phyloP scores from a whole-genome alignment of 257 asterid species.

The Paraleonurus japonicus region DNA sequence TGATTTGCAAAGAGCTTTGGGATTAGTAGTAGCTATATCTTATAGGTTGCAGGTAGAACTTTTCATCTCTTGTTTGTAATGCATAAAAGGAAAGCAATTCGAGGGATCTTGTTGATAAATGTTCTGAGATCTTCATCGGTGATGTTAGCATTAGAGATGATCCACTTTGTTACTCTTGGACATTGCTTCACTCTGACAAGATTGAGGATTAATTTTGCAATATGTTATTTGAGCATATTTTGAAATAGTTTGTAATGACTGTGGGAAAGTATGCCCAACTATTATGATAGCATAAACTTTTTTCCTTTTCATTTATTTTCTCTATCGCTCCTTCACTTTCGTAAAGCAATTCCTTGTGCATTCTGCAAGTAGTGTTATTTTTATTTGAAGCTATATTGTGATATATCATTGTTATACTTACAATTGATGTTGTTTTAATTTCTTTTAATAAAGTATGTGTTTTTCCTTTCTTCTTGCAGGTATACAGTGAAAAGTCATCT shows the following conservation, averaged over 20 bases:
- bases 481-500: slow-evolving; percentile 46
- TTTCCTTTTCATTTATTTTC: neutral
- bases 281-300: neutral
- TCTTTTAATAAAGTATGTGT: neutral
- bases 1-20: too few species aligned
- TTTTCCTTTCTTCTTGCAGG: slow-evolving; percentile 41
- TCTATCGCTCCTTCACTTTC: neutral
- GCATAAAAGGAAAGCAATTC: neutral
- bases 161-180: neutral
- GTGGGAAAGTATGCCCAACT: neutral
- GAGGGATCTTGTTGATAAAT: neutral
- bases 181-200: neutral
- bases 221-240: neutral
- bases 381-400: neutral
- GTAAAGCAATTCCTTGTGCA: neutral
- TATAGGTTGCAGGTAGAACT: neutral
- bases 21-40: too few species aligned
- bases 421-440: slow-evolving; percentile 7
- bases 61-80: neutral
- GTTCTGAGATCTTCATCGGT: neutral
- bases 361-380: neutral
- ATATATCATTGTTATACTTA: neutral
- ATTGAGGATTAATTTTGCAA: neutral
- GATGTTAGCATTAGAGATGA: neutral
- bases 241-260: neutral